A percentile compares a stretch with the other conserved stretches of the same genome.
These are phyloP conservation scores for Polygonum aviculare DNA, from an alignment of 148 eudicot genomes.

Conservation along the genomic window DNA sequence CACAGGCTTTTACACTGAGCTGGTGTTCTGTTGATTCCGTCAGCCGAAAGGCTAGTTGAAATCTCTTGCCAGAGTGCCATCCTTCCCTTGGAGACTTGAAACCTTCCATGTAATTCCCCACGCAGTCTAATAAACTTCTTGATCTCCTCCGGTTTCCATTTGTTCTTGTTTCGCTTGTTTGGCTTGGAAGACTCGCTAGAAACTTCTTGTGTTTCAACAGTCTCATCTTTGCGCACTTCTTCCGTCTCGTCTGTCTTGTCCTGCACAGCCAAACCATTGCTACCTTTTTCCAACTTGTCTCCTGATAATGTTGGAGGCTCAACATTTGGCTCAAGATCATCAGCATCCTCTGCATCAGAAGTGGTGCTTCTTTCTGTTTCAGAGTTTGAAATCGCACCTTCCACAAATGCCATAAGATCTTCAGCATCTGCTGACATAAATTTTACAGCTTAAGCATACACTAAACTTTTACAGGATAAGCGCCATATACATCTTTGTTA, in stretches of 20 bases:
- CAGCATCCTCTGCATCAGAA: slow-evolving; percentile 26
- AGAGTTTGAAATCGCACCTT: slow-evolving; percentile 28
- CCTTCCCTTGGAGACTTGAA: slow-evolving; percentile 65
- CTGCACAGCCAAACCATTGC: slow-evolving; percentile 19
- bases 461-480: neutral
- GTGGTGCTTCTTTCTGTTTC: slow-evolving; percentile 24
- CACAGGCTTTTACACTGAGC: slow-evolving; percentile 96
- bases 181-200: slow-evolving; percentile 38
- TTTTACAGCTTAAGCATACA: neutral
- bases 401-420: slow-evolving; percentile 33
- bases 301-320: slow-evolving; percentile 16
- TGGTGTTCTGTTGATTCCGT: slow-evolving; percentile 63
- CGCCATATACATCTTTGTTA: too few relatives aligned
- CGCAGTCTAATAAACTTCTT: slow-evolving; percentile 65
- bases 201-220: slow-evolving; percentile 9
- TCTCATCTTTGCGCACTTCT: slow-evolving; percentile 31
- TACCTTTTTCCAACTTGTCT: slow-evolving; percentile 21
- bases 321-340: slow-evolving; percentile 42
- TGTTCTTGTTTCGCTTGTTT: slow-evolving; percentile 65
- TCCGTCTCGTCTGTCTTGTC: slow-evolving; percentile 18
- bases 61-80: slow-evolving; percentile 99
- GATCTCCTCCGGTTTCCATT: slow-evolving; percentile 85
- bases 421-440: slow-evolving; percentile 29
- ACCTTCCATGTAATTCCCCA: slow-evolving; percentile 62
- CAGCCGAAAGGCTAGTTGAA: slow-evolving; percentile 50